These are phyloP conservation scores for Gleditsia sinensis DNA, from an alignment of 306 rosid species.

Conservation along the genomic window DNA sequence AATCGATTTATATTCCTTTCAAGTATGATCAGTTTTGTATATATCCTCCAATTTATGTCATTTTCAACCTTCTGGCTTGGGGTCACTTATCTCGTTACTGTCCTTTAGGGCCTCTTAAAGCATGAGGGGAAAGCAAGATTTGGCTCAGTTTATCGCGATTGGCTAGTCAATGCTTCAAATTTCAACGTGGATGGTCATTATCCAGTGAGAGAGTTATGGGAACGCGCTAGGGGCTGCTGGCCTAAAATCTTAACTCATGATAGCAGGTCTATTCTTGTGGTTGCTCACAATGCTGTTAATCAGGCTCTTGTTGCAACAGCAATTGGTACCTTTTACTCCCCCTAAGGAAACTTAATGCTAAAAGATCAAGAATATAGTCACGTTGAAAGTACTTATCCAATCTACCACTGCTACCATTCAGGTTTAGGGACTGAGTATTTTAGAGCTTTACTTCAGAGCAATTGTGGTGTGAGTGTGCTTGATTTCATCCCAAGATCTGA, in stretches of 20 bases:
- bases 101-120: conserved; percentile 78
- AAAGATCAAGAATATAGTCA: conserved; percentile 11
- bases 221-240: conserved; percentile 84
- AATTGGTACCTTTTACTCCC: conserved; percentile 62
- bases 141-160: conserved; percentile 74
- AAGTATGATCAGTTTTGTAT: conserved; percentile 49
- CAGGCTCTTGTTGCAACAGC: conserved; percentile 98
- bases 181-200: conserved; percentile 86
- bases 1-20: conserved; percentile 92
- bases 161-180: conserved; percentile 87
- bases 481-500: conserved; percentile 79
- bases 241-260: conserved; percentile 70
- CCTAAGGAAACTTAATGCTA: conserved; percentile 17
- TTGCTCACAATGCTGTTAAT: conserved; percentile 98
- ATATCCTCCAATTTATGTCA: neutral
- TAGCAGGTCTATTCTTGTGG: conserved; percentile 86
- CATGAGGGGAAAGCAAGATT: conserved; percentile 78
- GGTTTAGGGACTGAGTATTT: conserved; percentile 84
- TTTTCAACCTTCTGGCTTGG: neutral
- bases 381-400: conserved; percentile 4
- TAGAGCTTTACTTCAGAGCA: conserved; percentile 90
- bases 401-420: conserved; percentile 34
- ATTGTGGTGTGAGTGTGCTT: conserved; percentile 90
- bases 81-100: conserved; percentile 36
- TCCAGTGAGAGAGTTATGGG: conserved; percentile 96